Percentiles rank a stretch among this genome's conserved stretches.
phyloP scores from a whole-genome alignment of 352 stramenopile species.

The Phytophthora niederhauseri region DNA sequence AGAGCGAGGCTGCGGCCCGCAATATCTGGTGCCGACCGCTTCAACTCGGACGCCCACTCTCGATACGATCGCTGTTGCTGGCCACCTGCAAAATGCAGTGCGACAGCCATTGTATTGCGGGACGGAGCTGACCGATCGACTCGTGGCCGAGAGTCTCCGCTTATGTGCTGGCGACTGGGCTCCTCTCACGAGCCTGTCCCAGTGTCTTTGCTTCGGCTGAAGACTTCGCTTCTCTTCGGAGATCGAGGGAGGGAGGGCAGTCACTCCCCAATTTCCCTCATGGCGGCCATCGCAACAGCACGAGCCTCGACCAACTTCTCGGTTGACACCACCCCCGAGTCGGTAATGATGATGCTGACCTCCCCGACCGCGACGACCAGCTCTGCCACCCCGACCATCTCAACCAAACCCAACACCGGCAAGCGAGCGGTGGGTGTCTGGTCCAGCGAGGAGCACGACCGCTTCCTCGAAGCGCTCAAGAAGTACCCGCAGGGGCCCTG shows the following conservation, averaged over 20 bases:
- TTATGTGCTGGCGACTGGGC: conserved; percentile 23
- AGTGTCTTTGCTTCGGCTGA: conserved; percentile 21
- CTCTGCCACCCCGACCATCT: neutral
- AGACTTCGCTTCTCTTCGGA: neutral
- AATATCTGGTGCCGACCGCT: conserved; percentile 19
- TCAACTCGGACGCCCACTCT: conserved; percentile 17
- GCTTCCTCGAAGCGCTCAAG: conserved; percentile 57
- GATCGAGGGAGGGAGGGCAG: conserved; percentile 6
- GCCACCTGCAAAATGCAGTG: neutral
- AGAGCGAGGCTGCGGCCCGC: neutral
- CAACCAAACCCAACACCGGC: conserved; percentile 11
- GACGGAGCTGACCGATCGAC: conserved; percentile 15
- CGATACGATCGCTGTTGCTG: conserved; percentile 1
- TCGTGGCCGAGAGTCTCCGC: conserved; percentile 30
- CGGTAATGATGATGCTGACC: conserved; percentile 17
- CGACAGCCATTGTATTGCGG: conserved; percentile 15
- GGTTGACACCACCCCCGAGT: conserved; percentile 10
- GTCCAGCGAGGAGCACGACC: conserved; percentile 65
- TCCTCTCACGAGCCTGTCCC: conserved; percentile 27
- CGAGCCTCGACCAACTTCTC: conserved; percentile 20
- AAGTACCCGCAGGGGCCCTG: conserved; percentile 58
- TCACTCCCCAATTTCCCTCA: conserved; percentile 37
- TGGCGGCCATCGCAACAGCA: conserved; percentile 24
- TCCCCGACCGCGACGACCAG: conserved; percentile 13
- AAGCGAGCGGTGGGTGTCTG: conserved; percentile 48